Base-by-base conservation (phyloP, 345 rosid species). In the Boechera stricta region DNA sequence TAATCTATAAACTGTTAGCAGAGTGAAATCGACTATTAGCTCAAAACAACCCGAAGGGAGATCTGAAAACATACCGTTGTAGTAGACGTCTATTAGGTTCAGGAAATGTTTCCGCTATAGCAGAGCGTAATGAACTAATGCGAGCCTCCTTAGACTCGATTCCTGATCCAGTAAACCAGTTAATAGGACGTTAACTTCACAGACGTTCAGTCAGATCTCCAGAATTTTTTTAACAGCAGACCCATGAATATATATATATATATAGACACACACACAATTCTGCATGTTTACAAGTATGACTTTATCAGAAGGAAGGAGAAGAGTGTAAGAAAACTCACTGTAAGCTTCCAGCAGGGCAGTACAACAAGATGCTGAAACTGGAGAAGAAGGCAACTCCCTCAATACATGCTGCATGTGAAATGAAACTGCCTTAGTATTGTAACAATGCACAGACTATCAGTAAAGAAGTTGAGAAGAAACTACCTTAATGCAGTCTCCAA, bases 401-500 rank as follows among this genome's bases (percentile, higher is more conserved):
- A 95, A 81, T 28, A 95, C 96, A 85, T 92, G 96, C 99, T 95
- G 91, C 74, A 79, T 44, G 79, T 71, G 35, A 41, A 80, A 76
- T 81, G 53, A 73, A 54, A 54, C 16, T 56, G 52, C 39, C 53
- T 86, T 67, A 82, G 66, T 49, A 55, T 61, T 71, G 67, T 67
- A 69, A 39, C 39, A 53, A 58, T 47, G 72, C 66, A 51, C 7
- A 60, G 53, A 58, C 10, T 66, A 58, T 39, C 51, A 77, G 54
- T 51, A 60, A 61, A 36, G 64, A 76, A 57, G 49, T 39, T 65
- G 48, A 12, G 58, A 59, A 61, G 77, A 32, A 64, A 67, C 49
- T 83, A 95, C 99, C 98, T 95, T 95, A 45, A 95, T 88, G 83
- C 99, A 95, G 84, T 95, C 99, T 76, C 94, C 99, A 83, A 95